Conservation (phyloP, 2,329 filamentous ascomycete genomes). For the Microsporum audouinii region DNA sequence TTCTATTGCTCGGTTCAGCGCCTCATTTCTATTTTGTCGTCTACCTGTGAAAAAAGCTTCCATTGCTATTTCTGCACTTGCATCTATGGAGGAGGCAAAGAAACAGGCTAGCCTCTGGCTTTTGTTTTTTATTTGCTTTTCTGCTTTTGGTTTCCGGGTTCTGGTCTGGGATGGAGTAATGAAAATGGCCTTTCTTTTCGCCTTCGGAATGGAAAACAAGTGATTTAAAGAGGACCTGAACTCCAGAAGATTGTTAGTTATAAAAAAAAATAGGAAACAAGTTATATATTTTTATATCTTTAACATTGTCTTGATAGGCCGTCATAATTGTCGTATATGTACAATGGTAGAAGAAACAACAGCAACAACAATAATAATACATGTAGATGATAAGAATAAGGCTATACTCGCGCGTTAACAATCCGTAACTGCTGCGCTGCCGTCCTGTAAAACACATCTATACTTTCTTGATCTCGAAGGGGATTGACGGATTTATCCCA, state of each 20-base stretch:
- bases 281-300: neutral
- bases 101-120: neutral
- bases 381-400: no score
- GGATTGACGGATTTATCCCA: conserved; percentile 41
- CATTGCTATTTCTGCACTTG: neutral
- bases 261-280: neutral
- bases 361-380: neutral
- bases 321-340: neutral
- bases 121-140: neutral
- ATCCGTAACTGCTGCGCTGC: conserved; percentile 35
- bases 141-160: neutral
- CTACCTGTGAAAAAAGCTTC: neutral
- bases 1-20: neutral
- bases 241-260: neutral
- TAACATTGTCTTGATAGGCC: neutral
- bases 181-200: neutral
- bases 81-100: neutral
- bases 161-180: neutral
- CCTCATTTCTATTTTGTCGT: neutral
- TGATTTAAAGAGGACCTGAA: neutral
- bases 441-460: conserved; percentile 33
- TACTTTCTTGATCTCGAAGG: conserved; percentile 33
- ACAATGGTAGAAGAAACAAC: neutral
- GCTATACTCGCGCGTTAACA: conserved; percentile 20
- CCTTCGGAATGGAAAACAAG: neutral